Evolutionary conservation across 768 basidiomycete species (phyloP).

Genomic region (Glaciozyma martinii): DNA sequence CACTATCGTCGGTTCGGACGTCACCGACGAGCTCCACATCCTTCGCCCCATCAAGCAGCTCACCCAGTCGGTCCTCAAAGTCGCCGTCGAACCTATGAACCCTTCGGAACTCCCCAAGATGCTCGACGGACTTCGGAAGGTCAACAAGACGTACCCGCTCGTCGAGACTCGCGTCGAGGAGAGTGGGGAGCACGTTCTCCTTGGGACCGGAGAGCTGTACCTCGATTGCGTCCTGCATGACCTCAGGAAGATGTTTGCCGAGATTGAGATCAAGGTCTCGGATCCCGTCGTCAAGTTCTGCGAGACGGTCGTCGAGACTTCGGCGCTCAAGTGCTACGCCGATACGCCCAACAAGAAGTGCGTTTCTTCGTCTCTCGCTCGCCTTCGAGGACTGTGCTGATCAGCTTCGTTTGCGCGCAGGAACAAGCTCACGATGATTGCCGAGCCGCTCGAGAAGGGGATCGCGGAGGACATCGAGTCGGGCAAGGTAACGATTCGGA

Average conservation of each 20-base stretch:
- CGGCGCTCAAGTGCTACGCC: slow-evolving; percentile 95
- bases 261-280: slow-evolving; percentile 99
- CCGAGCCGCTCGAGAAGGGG: slow-evolving; percentile 90
- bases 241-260: slow-evolving; percentile 77
- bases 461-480: slow-evolving; percentile 94
- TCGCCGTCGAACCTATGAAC: slow-evolving; percentile 95
- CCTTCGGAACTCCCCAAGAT: slow-evolving; percentile 98
- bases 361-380: slow-evolving; percentile 35
- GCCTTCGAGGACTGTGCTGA: too few species aligned
- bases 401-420: too few species aligned
- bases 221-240: slow-evolving; percentile 97
- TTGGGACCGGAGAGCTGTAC: slow-evolving; percentile 95
- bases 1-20: slow-evolving; percentile 60
- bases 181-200: slow-evolving; percentile 90
- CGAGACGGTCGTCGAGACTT: slow-evolving; percentile 96
- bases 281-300: slow-evolving; percentile 98
- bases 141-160: slow-evolving; percentile 96
- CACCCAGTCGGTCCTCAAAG: slow-evolving; percentile 91
- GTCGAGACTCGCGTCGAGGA: slow-evolving; percentile 94
- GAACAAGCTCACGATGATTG: slow-evolving; percentile 98
- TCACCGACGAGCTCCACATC: slow-evolving; percentile 81
- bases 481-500: slow-evolving; percentile 84
- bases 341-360: slow-evolving; percentile 99
- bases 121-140: slow-evolving; percentile 88
- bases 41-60: slow-evolving; percentile 95